A percentile compares a stretch with the other conserved stretches of the same genome.
phyloP scores from a whole-genome alignment of 768 basidiomycete genomes.

The Guyanaporus albipodus region DNA sequence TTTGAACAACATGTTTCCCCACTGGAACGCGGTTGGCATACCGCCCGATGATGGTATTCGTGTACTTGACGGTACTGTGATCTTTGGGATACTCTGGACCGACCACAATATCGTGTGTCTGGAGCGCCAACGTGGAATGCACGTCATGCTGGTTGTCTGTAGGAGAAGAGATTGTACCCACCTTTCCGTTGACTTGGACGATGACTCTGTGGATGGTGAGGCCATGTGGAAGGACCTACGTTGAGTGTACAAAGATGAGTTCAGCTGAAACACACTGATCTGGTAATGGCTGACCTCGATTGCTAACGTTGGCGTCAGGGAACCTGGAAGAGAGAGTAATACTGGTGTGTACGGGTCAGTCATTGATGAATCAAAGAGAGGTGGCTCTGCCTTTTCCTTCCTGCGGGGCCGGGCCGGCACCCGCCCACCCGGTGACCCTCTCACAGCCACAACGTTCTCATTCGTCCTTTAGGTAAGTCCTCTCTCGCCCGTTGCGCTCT shows the following conservation, averaged over 20 bases:
- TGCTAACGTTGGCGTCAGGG: constrained; percentile 53
- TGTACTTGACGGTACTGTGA: constrained; percentile 62
- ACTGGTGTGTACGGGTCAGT: constrained; percentile 47
- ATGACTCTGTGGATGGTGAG: constrained; percentile 66
- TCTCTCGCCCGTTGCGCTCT: too few relatives aligned
- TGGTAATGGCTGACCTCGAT: constrained; percentile 47
- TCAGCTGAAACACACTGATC: background rate
- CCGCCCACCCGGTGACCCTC: too few relatives aligned
- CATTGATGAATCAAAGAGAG: too few relatives aligned
- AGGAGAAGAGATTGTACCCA: too few relatives aligned
- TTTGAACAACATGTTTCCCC: constrained; percentile 49
- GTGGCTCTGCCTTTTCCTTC: too few relatives aligned
- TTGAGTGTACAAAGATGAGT: background rate
- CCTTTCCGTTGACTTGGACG: constrained; percentile 62
- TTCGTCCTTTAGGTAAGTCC: too few relatives aligned
- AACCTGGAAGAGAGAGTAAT: constrained; percentile 46
- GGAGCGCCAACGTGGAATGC: background rate
- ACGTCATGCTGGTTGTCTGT: too few relatives aligned
- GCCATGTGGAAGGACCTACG: constrained; percentile 61
- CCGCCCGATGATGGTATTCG: constrained; percentile 68
- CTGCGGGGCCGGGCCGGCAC: too few relatives aligned
- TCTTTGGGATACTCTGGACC: constrained; percentile 63
- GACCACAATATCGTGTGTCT: constrained; percentile 76
- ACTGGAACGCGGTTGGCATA: constrained; percentile 71
- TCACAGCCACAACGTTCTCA: too few relatives aligned